Base-by-base conservation (phyloP, 108 stramenopile species). In the Cyclotella atomus region DNA sequence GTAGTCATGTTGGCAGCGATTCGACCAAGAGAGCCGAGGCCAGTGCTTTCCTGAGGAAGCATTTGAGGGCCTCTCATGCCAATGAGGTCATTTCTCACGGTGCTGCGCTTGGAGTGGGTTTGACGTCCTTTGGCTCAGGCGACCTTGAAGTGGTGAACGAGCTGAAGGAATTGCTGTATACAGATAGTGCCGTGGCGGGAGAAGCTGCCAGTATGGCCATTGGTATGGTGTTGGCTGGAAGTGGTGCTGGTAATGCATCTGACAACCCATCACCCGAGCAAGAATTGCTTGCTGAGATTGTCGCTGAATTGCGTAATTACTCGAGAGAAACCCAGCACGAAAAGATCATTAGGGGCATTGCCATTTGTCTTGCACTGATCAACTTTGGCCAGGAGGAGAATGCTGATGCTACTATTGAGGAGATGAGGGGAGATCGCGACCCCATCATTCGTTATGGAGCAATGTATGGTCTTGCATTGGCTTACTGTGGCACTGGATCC, bases 161-260 rank as follows among this genome's bases (percentile, higher is more conserved):
- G 75, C 83, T 99, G 46, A 95, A 96, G 68, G 89, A 95, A 44
- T 73, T 97, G 29, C 91, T 99, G 14, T 95, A 95, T 80, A 95
- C 92, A 0, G 99, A 99, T 84, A 96, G 91, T 41, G 98, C 98
- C 66, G 96, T 98, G 34, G 93, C 97, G 10, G 98, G 98, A 38
- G 99, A 99, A 86, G 99, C 96, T 5, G 98, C 99, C 14, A 98
- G 97, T 27, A 92, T 97, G 24, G 97, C 95, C 50, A 97, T 99
- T n/a, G 99, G 99, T 14, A 90, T 99, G 86, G 89, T 97, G 10
- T 82, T 99, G 30, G 88, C 97, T 2, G 98, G 99, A 15, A 88
- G 85, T 54, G 96, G 95, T n/a, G 93, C 91, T 33, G 93, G 92
- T 47, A 91, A 86, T 65, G 70, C 80, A 3, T 65, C 76, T 65